A percentile compares a stretch with the other conserved stretches of the same genome.
Conservation (phyloP, 1,284 basidiomycete genomes). For the Filobasidium uniguttulatum region DNA sequence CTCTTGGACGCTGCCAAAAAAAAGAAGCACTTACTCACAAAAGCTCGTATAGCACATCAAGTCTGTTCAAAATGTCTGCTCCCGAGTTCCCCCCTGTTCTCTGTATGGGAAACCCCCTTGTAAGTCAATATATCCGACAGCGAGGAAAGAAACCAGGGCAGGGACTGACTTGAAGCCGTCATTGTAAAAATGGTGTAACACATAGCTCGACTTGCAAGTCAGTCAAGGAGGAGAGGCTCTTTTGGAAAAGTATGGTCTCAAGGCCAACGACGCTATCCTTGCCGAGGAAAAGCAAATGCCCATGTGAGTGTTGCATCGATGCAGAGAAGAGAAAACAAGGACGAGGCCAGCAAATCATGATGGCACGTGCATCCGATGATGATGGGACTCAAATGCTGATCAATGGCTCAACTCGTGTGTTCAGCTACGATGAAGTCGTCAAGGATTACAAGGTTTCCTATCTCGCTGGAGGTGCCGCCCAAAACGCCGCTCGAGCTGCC, state of each 20-base stretch:
- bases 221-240: slow-evolving; percentile 62
- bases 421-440: slow-evolving; percentile 77
- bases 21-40: no score
- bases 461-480: slow-evolving; percentile 91
- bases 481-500: slow-evolving; percentile 91
- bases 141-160: background rate
- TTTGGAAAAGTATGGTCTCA: slow-evolving; percentile 80
- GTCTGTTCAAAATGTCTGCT: slow-evolving; percentile 15
- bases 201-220: slow-evolving; percentile 68
- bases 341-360: background rate
- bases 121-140: slow-evolving; percentile 17
- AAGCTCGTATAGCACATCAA: no score
- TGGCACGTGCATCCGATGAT: background rate
- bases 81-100: slow-evolving; percentile 42
- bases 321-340: background rate
- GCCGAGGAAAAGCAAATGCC: slow-evolving; percentile 76
- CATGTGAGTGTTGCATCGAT: slow-evolving; percentile 54
- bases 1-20: no score
- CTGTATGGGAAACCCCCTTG: slow-evolving; percentile 72
- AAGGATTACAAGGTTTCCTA: slow-evolving; percentile 68
- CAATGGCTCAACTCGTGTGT: background rate
- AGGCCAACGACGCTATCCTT: slow-evolving; percentile 92
- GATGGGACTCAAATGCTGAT: no score
- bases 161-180: background rate
- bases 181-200: background rate